phyloP scores from a whole-genome alignment of 768 basidiomycete species.

The Termitomyces sp. region DNA sequence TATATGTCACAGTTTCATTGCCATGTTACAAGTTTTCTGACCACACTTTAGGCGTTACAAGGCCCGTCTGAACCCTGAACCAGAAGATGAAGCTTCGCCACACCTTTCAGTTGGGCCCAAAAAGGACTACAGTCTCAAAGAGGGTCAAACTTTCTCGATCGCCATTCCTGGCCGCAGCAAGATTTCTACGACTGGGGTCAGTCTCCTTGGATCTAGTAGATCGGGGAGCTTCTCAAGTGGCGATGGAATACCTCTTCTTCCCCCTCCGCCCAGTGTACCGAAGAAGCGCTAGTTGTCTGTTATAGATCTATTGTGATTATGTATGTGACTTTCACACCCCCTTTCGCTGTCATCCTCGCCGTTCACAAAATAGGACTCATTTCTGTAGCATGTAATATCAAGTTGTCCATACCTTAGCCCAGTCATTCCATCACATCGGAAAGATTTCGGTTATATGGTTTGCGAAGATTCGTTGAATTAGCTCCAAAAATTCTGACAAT shows the following conservation, averaged over 20 bases:
- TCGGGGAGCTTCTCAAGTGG: conserved; percentile 25
- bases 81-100: conserved; percentile 52
- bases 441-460: conserved; percentile 1
- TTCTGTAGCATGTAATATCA: neutral
- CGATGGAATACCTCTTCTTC: conserved; percentile 63
- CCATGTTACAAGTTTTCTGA: conserved; percentile 1
- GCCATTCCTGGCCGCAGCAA: conserved; percentile 78
- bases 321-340: neutral
- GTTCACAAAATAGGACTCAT: neutral
- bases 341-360: neutral
- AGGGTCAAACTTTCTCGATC: conserved; percentile 93
- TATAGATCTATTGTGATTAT: neutral
- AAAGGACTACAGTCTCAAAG: conserved; percentile 92
- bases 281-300: conserved; percentile 32
- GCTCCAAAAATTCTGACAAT: too few species aligned
- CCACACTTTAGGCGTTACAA: conserved; percentile 49
- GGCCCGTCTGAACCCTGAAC: conserved; percentile 54
- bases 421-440: conserved; percentile 1
- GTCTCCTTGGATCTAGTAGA: conserved; percentile 33
- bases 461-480: neutral
- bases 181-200: conserved; percentile 26
- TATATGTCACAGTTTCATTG: conserved; percentile 26
- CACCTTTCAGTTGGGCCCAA: conserved; percentile 76
- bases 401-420: neutral
- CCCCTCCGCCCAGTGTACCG: conserved; percentile 75